Base-by-base conservation (phyloP, 257 asterid genomes). In the Buddleja alternifolia region DNA sequence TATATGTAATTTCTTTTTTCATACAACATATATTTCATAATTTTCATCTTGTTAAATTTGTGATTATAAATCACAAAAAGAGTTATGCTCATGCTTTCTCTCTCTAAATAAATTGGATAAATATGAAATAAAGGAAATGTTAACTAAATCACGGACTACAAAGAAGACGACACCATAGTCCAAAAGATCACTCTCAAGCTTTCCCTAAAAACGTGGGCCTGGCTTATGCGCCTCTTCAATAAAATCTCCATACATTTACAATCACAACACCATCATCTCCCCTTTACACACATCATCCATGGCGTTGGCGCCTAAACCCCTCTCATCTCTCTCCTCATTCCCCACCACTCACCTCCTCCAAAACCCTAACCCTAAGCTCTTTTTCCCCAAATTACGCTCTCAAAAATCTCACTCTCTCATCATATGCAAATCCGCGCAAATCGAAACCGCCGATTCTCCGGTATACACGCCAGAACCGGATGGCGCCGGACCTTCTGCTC, bases 401-500 rank as follows among this genome's bases (percentile, higher is more conserved):
- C 71, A 65, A 8, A 81, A 66, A 39, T 42, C 66, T 54, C 63
- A 77, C 61, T 24, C 71, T 16, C 55, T 55, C 67, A 66, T 84
- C 65, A 52, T 74, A 46, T 87, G 92, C 85, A 82, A 76, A 75
- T 79, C 82, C 64, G n/a, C 72, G 19, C 77, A 68, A 23, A 53
- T 82, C 40, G 79, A 68, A 47, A 24, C 76, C 55, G 16, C 77
- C 11, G 77, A 72, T 56, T 57, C 67, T 63, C 21, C 77, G 7
- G 48, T 50, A n/a, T 53, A 81, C 52, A 25, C 61, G n/a, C 46
- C 85, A 60, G 93, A 86, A n/a, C 78, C 83, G 51, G 88, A 85
- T 3, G 97, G 94, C 6, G 39, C 77, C 39, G 99, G 97, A 42
- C 88, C 94, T 59, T 79, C 95, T 25, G 85, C 92, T 46, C 94